Evolutionary conservation across 441 rosid species (phyloP).

Genomic region (Corymbia citriodora): DNA sequence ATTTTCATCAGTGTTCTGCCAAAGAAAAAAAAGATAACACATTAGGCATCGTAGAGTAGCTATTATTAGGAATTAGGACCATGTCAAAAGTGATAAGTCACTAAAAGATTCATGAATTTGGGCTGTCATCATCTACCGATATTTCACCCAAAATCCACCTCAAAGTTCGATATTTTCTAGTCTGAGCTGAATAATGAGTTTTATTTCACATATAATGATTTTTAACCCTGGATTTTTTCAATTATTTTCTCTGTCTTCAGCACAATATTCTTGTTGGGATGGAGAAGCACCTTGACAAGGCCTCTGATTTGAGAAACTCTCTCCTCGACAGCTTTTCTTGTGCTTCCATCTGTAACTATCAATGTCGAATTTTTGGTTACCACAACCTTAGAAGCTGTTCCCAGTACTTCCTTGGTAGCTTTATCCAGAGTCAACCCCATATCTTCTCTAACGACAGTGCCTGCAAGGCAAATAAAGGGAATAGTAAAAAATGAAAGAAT

Average conservation of each 20-base stretch:
- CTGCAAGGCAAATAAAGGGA: constrained; percentile 31
- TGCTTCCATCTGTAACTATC: constrained; percentile 71
- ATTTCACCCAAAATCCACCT: neutral
- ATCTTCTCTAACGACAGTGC: constrained; percentile 86
- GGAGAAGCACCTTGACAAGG: constrained; percentile 57
- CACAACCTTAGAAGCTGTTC: constrained; percentile 62
- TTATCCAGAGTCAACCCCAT: constrained; percentile 62
- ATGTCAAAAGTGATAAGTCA: neutral
- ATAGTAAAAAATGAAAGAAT: neutral
- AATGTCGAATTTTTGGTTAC: constrained; percentile 74
- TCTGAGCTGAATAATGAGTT: neutral
- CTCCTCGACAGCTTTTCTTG: constrained; percentile 55
- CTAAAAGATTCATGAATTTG: neutral
- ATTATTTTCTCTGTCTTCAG: neutral
- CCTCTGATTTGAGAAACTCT: constrained; percentile 65
- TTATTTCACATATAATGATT: neutral
- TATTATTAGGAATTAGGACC: neutral
- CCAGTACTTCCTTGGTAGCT: constrained; percentile 74
- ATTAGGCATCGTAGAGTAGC: neutral
- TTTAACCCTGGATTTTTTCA: neutral
- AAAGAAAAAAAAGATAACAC: neutral
- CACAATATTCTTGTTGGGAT: neutral
- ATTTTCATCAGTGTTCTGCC: constrained; percentile 64
- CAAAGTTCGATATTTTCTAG: neutral
- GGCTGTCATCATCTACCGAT: neutral